A percentile compares a stretch with the other conserved stretches of the same genome.
phyloP scores from a whole-genome alignment of 208 protist species.

The Trypanosoma vivax region DNA sequence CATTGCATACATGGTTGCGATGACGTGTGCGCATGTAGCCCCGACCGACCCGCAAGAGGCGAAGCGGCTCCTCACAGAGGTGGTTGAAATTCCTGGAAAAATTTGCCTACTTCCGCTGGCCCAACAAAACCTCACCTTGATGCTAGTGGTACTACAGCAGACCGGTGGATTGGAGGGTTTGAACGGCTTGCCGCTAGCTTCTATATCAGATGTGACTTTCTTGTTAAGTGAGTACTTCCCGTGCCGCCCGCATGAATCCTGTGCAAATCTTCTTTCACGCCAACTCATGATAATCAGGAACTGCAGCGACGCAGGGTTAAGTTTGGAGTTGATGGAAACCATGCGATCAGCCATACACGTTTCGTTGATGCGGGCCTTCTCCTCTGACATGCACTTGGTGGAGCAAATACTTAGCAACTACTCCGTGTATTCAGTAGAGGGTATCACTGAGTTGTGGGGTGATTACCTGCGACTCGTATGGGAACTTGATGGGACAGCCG shows the following conservation, averaged over 20 bases:
- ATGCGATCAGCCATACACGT: constrained; percentile 43
- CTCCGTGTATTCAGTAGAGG: constrained; percentile 18
- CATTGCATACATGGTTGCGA: constrained; percentile 51
- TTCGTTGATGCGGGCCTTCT: constrained; percentile 48
- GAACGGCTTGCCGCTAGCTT: constrained; percentile 41
- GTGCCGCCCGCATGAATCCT: constrained; percentile 20
- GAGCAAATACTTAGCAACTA: constrained; percentile 55
- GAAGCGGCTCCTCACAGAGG: constrained; percentile 14
- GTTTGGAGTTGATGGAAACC: constrained; percentile 21
- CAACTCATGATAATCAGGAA: constrained; percentile 25
- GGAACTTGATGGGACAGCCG: constrained; percentile 26
- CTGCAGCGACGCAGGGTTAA: constrained; percentile 24
- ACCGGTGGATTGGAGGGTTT: constrained; percentile 21
- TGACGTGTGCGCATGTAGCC: constrained; percentile 30
- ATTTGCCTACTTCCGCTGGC: constrained; percentile 57
- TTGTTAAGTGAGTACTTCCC: constrained; percentile 24
- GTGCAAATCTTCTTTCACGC: constrained; percentile 27
- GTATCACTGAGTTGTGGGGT: constrained; percentile 34
- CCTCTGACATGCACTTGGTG: constrained; percentile 23
- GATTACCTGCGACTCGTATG: constrained; percentile 35
- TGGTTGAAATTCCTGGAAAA: constrained; percentile 14
- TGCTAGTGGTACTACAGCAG: constrained; percentile 44
- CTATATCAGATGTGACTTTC: constrained; percentile 55
- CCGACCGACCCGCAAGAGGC: constrained; percentile 18
- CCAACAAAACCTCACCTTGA: constrained; percentile 52